Percentiles rank a stretch among this genome's conserved stretches.
Conservation (phyloP, 768 basidiomycete genomes). For the Filobasidium floriforme region DNA sequence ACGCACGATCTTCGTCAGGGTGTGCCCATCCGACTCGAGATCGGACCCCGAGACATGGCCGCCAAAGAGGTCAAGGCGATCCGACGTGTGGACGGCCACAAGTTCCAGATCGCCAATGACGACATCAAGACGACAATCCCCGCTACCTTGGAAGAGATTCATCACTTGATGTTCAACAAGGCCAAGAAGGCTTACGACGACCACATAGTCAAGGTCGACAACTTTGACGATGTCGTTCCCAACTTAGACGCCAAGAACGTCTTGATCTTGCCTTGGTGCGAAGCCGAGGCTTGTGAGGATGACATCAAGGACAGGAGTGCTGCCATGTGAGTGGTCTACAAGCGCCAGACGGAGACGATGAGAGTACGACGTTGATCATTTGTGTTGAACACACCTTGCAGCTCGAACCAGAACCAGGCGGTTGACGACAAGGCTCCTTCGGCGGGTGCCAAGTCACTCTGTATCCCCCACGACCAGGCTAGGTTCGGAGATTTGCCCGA, state of each 20-base stretch:
- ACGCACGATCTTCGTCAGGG: slow-evolving; percentile 52
- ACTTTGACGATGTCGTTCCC: slow-evolving; percentile 91
- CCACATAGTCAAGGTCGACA: slow-evolving; percentile 62
- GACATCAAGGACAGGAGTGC: slow-evolving; percentile 94
- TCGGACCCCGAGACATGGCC: slow-evolving; percentile 84
- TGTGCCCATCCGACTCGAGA: slow-evolving; percentile 92
- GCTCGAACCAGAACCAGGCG: slow-evolving; percentile 64
- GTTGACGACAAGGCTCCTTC: slow-evolving; percentile 89
- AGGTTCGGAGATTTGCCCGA: slow-evolving; percentile 70
- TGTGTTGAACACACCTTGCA: slow-evolving; percentile 10
- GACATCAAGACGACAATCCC: slow-evolving; percentile 54
- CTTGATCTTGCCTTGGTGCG: slow-evolving; percentile 92
- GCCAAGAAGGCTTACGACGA: slow-evolving; percentile 68
- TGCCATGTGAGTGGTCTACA: slow-evolving; percentile 56
- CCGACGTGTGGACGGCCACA: slow-evolving; percentile 69
- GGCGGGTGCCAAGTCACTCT: slow-evolving; percentile 92
- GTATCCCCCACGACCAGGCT: slow-evolving; percentile 89
- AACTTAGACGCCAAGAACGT: slow-evolving; percentile 79
- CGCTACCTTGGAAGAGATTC: slow-evolving; percentile 72
- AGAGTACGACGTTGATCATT: slow-evolving; percentile 4
- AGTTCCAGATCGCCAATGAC: slow-evolving; percentile 53
- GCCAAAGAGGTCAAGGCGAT: slow-evolving; percentile 69
- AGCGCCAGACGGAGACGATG: slow-evolving; percentile 32
- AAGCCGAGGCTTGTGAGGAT: slow-evolving; percentile 84
- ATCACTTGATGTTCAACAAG: slow-evolving; percentile 72